Conservation (phyloP, 108 stramenopile species). For the Cyclostephanos invisitatus region DNA sequence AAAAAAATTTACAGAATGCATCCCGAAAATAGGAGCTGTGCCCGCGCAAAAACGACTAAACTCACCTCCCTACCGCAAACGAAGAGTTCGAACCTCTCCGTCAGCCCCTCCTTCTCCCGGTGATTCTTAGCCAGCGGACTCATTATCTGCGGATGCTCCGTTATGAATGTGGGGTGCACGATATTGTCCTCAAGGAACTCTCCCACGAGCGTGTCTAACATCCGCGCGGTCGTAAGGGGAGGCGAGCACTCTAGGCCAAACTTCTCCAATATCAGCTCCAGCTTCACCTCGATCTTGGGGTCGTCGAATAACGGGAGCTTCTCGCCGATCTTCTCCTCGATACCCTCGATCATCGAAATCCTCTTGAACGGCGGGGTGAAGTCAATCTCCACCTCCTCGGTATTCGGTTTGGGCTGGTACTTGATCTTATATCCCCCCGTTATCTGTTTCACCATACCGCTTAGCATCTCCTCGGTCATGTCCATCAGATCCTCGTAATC, state of each 20-base stretch:
- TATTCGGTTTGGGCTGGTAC: conserved; percentile 93
- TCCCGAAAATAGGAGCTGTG: not conserved
- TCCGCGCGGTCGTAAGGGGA: conserved; percentile 94
- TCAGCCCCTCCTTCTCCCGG: conserved; percentile 89
- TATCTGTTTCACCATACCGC: conserved; percentile 94
- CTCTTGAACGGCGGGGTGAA: conserved; percentile 98
- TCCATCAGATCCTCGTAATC: conserved; percentile 99
- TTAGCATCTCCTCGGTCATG: conserved; percentile 97
- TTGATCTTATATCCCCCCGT: conserved; percentile 95
- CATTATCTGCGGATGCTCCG: conserved; percentile 98
- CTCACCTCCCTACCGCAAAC: conserved; percentile 95
- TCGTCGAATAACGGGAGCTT: conserved; percentile 89
- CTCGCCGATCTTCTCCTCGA: conserved; percentile 86
- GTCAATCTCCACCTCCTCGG: conserved; percentile 91
- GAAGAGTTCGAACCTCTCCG: conserved; percentile 99
- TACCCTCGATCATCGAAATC: conserved; percentile 96
- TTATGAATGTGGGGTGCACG: conserved; percentile 88
- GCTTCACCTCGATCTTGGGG: conserved; percentile 81
- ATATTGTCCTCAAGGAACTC: conserved; percentile 94
- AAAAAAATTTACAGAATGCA: not conserved
- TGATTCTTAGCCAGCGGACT: conserved; percentile 99
- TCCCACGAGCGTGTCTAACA: conserved; percentile 97
- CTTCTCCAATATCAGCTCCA: conserved; percentile 73
- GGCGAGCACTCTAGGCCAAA: conserved; percentile 88
- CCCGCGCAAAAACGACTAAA: not conserved